Percentiles rank a stretch among this genome's conserved stretches.
phyloP scores from a whole-genome alignment of 805 yeast species.

The Yamadazyma paraphyllophila region DNA sequence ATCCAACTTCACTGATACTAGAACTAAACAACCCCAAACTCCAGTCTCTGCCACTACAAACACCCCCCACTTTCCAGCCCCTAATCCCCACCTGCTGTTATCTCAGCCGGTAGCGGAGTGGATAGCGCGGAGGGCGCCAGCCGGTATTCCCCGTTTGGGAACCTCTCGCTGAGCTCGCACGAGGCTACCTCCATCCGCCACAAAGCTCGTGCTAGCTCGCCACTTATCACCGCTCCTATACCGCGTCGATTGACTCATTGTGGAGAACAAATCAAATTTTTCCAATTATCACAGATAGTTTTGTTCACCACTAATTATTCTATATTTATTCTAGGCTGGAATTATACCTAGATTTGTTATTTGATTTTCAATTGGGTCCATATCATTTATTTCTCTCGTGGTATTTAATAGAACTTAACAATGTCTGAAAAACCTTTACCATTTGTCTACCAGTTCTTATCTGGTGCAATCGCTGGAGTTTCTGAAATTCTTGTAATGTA shows the following conservation, averaged over 20 bases:
- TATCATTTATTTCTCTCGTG: background rate
- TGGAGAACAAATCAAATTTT: conserved; percentile 9
- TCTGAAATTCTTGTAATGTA: conserved; percentile 94
- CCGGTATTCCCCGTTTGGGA: background rate
- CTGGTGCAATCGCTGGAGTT: conserved; percentile 96
- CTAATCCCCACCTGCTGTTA: background rate
- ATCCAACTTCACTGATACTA: background rate
- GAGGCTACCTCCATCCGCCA: background rate
- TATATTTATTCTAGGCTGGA: conserved; percentile 2
- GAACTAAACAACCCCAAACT: background rate
- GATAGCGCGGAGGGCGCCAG: no score
- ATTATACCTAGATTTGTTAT: background rate
- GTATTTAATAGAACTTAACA: background rate
- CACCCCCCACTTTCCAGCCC: background rate
- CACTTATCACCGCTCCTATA: background rate
- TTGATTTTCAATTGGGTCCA: background rate
- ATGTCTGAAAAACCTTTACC: conserved; percentile 49
- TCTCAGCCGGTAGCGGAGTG: background rate
- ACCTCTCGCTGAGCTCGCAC: background rate
- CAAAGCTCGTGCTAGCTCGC: background rate
- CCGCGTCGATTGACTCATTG: conserved; percentile 3
- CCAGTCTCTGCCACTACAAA: no score
- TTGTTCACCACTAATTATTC: background rate
- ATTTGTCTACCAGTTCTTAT: conserved; percentile 83
- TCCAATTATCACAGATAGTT: background rate